phyloP scores from a whole-genome alignment of 2,329 filamentous ascomycete genomes.

The Sclerotinia sclerotiorum region DNA sequence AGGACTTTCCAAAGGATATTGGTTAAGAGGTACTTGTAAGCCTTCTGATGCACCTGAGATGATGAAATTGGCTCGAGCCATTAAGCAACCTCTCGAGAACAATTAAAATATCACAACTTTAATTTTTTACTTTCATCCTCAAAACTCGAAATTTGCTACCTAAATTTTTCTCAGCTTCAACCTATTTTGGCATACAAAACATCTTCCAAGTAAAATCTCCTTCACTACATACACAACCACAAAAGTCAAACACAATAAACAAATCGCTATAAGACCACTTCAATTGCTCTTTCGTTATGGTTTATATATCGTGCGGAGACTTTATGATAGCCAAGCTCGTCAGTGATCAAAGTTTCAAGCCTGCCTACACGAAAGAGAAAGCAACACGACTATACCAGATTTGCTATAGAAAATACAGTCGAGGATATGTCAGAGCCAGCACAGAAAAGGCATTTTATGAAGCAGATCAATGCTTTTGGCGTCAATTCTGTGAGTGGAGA shows the following conservation, averaged over 20 bases:
- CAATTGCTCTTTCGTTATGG: background rate
- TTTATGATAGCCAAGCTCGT: constrained; percentile 7
- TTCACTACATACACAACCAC: background rate
- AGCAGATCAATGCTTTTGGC: constrained; percentile 14
- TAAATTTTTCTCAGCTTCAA: background rate
- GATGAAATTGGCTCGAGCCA: background rate
- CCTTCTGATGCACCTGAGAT: background rate
- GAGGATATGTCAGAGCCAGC: background rate
- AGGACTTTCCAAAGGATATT: background rate
- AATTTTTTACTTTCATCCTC: background rate
- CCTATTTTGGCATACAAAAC: background rate
- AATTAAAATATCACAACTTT: background rate
- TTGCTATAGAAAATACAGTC: constrained; percentile 1
- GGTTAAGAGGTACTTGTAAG: background rate
- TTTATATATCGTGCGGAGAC: constrained; percentile 7
- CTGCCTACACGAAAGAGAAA: background rate
- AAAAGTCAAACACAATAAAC: background rate
- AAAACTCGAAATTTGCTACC: background rate
- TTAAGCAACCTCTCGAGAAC: background rate
- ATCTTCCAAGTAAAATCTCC: background rate
- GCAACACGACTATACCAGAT: background rate
- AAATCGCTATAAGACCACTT: background rate
- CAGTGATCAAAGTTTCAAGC: background rate
- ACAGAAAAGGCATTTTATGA: background rate
- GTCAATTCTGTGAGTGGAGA: constrained; percentile 4